Conservation (phyloP, 768 basidiomycete genomes). For the Suillus paluster region DNA sequence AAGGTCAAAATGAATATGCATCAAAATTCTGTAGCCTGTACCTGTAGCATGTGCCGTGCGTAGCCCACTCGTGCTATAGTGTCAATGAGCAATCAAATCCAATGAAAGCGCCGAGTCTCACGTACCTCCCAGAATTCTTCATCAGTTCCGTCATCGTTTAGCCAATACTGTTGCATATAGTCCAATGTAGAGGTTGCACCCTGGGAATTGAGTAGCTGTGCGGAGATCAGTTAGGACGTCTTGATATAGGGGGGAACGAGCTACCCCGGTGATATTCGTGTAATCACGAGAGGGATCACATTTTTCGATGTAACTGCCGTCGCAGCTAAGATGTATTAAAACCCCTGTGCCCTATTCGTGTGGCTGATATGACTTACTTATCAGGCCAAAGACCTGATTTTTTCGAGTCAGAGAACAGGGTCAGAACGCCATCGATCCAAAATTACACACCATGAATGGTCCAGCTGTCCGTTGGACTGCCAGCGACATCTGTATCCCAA, state of each 20-base stretch:
- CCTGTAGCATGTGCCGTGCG: conserved; percentile 62
- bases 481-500: conserved; percentile 70
- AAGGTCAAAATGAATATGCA: not conserved
- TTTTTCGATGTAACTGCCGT: conserved; percentile 42
- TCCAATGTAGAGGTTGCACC: conserved; percentile 61
- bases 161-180: conserved; percentile 68
- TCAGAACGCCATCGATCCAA: conserved; percentile 2
- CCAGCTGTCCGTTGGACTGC: conserved; percentile 71
- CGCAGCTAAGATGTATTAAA: conserved; percentile 49
- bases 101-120: not conserved
- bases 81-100: conserved; percentile 10
- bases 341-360: not conserved
- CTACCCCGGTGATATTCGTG: conserved; percentile 46
- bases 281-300: conserved; percentile 51
- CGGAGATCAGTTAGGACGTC: not conserved
- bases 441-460: conserved; percentile 69
- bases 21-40: conserved; percentile 4
- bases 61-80: conserved; percentile 68
- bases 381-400: conserved; percentile 71
- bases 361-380: conserved; percentile 41
- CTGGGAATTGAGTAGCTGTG: conserved; percentile 58
- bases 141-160: conserved; percentile 60
- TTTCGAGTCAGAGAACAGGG: conserved; percentile 6
- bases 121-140: conserved; percentile 73
- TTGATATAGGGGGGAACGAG: not conserved